phyloP scores from a whole-genome alignment of 768 basidiomycete genomes.

The Leucocoprinus sp. region DNA sequence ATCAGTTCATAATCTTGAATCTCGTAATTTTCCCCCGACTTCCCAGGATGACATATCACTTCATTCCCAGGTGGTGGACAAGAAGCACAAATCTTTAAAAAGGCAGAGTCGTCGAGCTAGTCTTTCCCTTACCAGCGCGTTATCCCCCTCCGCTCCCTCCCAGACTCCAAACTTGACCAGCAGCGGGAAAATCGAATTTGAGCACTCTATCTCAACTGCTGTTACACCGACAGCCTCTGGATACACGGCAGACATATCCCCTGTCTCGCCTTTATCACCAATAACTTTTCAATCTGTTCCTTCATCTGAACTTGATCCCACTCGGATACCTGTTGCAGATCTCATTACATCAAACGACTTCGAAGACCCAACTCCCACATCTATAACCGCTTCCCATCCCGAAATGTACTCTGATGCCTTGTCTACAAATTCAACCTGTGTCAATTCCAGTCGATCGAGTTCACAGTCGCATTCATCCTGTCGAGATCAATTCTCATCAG shows the following conservation, averaged over 20 bases:
- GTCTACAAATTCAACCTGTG: neutral
- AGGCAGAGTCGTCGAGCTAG: constrained; percentile 3
- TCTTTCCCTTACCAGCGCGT: constrained; percentile 5
- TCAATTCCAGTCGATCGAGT: neutral
- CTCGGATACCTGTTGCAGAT: constrained; percentile 10
- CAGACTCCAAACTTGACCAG: neutral
- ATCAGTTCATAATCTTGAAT: constrained; percentile 4
- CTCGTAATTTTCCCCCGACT: constrained; percentile 4
- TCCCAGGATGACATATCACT: constrained; percentile 8
- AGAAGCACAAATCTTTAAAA: neutral
- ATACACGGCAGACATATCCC: constrained; percentile 11
- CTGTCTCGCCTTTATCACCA: constrained; percentile 1
- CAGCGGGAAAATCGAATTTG: neutral
- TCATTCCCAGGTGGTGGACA: neutral
- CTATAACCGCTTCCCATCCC: neutral
- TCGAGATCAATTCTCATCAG: neutral
- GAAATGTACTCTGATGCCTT: neutral
- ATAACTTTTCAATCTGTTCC: constrained; percentile 8
- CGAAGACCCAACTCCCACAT: constrained; percentile 8
- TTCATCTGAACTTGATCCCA: constrained; percentile 19
- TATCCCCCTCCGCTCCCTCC: constrained; percentile 3
- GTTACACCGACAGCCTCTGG: neutral
- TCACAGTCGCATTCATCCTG: constrained; percentile 1
- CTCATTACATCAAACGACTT: constrained; percentile 8
- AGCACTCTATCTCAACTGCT: neutral